A percentile compares a stretch with the other conserved stretches of the same genome.
Conservation (phyloP, 2,329 filamentous ascomycete genomes). For the Tympanopsis confertula region DNA sequence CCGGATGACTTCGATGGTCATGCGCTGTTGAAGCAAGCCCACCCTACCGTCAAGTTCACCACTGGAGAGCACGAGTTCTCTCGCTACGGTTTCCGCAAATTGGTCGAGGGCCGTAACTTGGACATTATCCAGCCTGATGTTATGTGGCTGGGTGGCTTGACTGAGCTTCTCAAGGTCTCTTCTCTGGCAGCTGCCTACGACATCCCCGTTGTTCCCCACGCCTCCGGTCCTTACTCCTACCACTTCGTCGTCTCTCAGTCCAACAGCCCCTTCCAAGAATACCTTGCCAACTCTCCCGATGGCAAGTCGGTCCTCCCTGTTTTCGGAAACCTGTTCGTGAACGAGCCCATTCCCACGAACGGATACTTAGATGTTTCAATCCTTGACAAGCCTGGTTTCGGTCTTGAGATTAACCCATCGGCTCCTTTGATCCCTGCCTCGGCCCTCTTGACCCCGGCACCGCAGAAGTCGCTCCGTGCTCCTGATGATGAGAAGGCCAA, state of each 20-base stretch:
- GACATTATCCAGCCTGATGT: conserved; percentile 5
- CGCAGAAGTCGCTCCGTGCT: not conserved
- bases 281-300: conserved; percentile 4
- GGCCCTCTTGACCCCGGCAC: not conserved
- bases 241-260: conserved; percentile 4
- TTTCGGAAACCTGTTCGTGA: conserved; percentile 4
- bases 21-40: conserved; percentile 3
- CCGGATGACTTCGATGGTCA: conserved; percentile 4
- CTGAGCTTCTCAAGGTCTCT: conserved; percentile 3
- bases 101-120: conserved; percentile 3
- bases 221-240: conserved; percentile 4
- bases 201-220: conserved; percentile 4
- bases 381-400: conserved; percentile 3
- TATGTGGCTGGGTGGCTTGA: conserved; percentile 5
- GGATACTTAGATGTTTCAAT: not conserved
- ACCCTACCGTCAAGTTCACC: conserved; percentile 4
- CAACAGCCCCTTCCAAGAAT: conserved; percentile 4
- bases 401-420: conserved; percentile 3
- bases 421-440: not conserved
- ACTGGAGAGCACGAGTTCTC: conserved; percentile 5
- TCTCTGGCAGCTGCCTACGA: conserved; percentile 4
- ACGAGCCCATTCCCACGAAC: conserved; percentile 3
- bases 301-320: conserved; percentile 3
- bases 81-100: conserved; percentile 3
- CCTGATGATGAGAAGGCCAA: not conserved